A percentile compares a stretch with the other conserved stretches of the same genome.
Conservation (phyloP, 2,329 filamentous ascomycete species). For the Leptographium radiaticola region DNA sequence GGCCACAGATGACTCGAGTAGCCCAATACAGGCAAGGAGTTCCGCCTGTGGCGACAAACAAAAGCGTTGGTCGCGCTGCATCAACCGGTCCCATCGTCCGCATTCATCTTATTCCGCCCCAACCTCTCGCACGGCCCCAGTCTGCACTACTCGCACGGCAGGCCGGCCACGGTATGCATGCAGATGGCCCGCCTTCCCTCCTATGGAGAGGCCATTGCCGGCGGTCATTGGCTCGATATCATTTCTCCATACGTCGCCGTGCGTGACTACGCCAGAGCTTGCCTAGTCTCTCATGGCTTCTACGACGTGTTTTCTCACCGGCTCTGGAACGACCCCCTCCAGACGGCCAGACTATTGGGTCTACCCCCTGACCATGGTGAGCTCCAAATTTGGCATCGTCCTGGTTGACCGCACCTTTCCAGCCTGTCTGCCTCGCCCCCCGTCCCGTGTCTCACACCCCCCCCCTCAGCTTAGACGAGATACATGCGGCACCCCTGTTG, state of each 20-base stretch:
- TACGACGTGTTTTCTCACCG: slow-evolving; percentile 35
- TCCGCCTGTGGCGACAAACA: neutral
- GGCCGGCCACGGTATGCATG: no score
- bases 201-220: slow-evolving; percentile 35
- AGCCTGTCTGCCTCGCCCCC: no score
- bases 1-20: neutral
- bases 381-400: neutral
- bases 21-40: neutral
- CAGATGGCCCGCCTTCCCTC: slow-evolving; percentile 31
- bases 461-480: neutral
- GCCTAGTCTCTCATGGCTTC: slow-evolving; percentile 34
- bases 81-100: neutral
- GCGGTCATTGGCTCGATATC: slow-evolving; percentile 34
- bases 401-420: no score
- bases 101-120: no score
- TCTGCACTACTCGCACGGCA: no score
- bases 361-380: slow-evolving; percentile 25
- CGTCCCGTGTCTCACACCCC: no score
- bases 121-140: neutral
- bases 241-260: slow-evolving; percentile 30
- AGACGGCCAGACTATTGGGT: slow-evolving; percentile 23
- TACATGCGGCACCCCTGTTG: neutral
- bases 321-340: slow-evolving; percentile 38
- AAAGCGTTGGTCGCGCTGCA: neutral
- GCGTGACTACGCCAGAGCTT: slow-evolving; percentile 30